These are phyloP conservation scores for Candida albicans DNA, from an alignment of 1,139 yeast genomes.

Conservation along the genomic window DNA sequence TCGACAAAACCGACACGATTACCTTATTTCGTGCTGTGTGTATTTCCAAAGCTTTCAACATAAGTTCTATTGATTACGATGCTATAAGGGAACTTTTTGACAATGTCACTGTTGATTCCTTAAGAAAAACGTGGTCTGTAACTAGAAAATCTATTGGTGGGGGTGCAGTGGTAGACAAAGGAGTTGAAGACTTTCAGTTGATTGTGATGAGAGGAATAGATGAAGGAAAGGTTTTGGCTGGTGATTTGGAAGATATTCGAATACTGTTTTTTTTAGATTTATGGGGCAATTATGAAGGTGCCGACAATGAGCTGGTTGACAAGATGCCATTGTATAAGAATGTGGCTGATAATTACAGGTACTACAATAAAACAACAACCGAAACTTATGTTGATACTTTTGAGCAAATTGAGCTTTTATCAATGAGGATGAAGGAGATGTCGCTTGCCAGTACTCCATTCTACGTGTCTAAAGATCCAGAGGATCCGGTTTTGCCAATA, in stretches of 20 bases:
- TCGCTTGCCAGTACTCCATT: constrained; percentile 39
- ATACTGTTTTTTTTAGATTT: constrained; percentile 49
- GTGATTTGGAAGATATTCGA: constrained; percentile 50
- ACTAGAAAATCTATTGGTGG: constrained; percentile 60
- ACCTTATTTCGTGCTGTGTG: constrained; percentile 57
- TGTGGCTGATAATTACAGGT: constrained; percentile 26
- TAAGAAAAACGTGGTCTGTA: constrained; percentile 62
- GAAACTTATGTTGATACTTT: constrained; percentile 22
- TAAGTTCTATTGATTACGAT: constrained; percentile 57
- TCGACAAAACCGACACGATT: constrained; percentile 49
- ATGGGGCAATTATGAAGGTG: constrained; percentile 56
- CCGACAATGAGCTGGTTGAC: constrained; percentile 30
- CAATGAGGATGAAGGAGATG: constrained; percentile 59
- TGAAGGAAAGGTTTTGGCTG: constrained; percentile 44
- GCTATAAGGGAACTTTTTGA: constrained; percentile 49
- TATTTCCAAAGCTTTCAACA: constrained; percentile 56
- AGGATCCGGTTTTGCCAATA: constrained; percentile 17
- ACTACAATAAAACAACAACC: constrained; percentile 26
- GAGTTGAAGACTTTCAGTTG: constrained; percentile 59
- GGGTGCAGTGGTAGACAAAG: constrained; percentile 47
- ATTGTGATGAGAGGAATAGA: constrained; percentile 54
- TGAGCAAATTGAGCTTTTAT: constrained; percentile 42
- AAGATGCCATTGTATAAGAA: constrained; percentile 37
- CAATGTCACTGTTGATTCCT: constrained; percentile 34
- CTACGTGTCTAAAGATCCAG: constrained; percentile 23